Conservation (phyloP, 2,329 filamentous ascomycete species). For the Aspergillus neotritici region DNA sequence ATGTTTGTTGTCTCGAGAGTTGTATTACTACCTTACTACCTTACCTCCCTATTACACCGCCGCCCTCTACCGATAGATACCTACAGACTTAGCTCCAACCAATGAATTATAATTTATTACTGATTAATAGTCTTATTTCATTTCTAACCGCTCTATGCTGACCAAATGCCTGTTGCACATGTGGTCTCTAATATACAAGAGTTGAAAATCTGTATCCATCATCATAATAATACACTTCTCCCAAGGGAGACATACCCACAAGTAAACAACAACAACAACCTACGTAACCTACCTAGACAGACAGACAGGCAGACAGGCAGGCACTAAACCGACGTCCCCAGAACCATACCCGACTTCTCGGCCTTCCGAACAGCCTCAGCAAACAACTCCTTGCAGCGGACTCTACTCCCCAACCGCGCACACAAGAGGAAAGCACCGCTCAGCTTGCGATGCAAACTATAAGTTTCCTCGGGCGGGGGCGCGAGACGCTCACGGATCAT, state of each 20-base stretch:
- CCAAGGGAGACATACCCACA: too few species aligned
- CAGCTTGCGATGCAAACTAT: slow-evolving; percentile 88
- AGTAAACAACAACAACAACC: neutral
- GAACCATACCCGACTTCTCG: slow-evolving; percentile 13
- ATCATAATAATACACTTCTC: neutral
- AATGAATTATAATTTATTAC: too few species aligned
- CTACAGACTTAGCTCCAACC: too few species aligned
- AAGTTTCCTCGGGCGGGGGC: slow-evolving; percentile 95
- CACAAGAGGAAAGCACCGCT: slow-evolving; percentile 93
- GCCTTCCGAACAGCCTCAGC: slow-evolving; percentile 28
- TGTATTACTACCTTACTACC: too few species aligned
- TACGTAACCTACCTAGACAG: too few species aligned
- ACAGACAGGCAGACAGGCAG: too few species aligned
- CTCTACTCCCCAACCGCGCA: slow-evolving; percentile 74
- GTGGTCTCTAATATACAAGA: slow-evolving; percentile 10
- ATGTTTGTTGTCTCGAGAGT: too few species aligned
- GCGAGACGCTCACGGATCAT: slow-evolving; percentile 87
- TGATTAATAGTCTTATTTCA: too few species aligned
- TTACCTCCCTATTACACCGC: too few species aligned
- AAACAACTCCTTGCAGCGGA: slow-evolving; percentile 77
- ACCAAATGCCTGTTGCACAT: neutral
- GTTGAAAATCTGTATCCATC: neutral
- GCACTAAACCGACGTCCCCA: too few species aligned
- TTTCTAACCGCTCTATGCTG: too few species aligned
- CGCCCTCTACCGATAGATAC: too few species aligned